A percentile compares a stretch with the other conserved stretches of the same genome.
These are phyloP conservation scores for Metarhizium album DNA, from an alignment of 2,329 filamentous ascomycete species.

Conservation along the genomic window DNA sequence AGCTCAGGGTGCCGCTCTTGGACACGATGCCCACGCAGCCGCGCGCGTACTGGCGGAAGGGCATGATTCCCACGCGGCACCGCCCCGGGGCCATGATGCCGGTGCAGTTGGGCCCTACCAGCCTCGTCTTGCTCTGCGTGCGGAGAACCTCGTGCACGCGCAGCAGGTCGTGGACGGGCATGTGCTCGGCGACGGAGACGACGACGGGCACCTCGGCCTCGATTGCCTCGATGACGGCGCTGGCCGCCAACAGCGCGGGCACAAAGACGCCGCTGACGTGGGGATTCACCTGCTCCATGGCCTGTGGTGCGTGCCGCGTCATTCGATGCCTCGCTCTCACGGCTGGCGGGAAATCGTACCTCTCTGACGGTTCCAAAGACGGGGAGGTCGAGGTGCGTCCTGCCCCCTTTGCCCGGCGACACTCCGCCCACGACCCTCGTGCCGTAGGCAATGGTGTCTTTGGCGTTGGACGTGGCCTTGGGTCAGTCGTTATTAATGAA, in stretches of 20 bases:
- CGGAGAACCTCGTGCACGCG: slow-evolving; percentile 57
- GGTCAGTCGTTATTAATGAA: neutral
- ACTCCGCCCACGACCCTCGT: slow-evolving; percentile 28
- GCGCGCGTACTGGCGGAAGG: slow-evolving; percentile 30
- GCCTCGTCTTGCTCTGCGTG: slow-evolving; percentile 59
- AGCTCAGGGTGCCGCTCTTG: slow-evolving; percentile 73
- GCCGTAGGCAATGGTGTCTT: slow-evolving; percentile 27
- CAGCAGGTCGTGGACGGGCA: slow-evolving; percentile 68
- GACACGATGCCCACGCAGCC: slow-evolving; percentile 65
- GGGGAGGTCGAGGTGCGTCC: slow-evolving; percentile 22
- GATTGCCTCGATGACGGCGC: slow-evolving; percentile 63
- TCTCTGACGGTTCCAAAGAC: slow-evolving; percentile 24
- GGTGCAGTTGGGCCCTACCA: slow-evolving; percentile 73
- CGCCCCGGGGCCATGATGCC: slow-evolving; percentile 68
- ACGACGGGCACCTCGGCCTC: slow-evolving; percentile 69
- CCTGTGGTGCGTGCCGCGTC: slow-evolving; percentile 12
- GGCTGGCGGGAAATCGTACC: too few relatives aligned
- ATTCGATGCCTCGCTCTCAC: too few relatives aligned
- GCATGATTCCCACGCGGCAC: slow-evolving; percentile 39
- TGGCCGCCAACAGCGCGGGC: slow-evolving; percentile 53
- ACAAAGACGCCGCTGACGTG: slow-evolving; percentile 67
- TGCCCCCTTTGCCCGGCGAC: slow-evolving; percentile 25
- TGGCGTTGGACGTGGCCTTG: slow-evolving; percentile 27
- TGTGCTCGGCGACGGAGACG: slow-evolving; percentile 70
- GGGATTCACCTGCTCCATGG: slow-evolving; percentile 30